Base-by-base conservation (phyloP, 306 rosid genomes). In the Neltuma alba region DNA sequence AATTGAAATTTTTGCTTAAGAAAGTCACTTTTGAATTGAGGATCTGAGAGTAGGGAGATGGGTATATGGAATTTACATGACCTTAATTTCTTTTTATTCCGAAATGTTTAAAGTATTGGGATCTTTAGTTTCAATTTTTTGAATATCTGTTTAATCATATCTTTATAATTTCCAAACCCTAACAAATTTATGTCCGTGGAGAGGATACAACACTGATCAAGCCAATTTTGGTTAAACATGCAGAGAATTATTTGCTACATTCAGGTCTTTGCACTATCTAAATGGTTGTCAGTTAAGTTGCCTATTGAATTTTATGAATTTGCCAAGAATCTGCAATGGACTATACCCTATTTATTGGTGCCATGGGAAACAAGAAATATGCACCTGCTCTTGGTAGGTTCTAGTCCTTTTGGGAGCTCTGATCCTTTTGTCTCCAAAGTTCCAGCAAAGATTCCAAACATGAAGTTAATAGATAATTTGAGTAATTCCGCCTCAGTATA, bases 221-320 rank as follows among this genome's bases (percentile, higher is more conserved):
- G 52, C 33, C 52, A 44, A 33, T 25, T 48, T 70, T 57, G 25
- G 62, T 65, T n/a, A 76, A 76, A 81, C 75, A 45, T 88, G 85
- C 95, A 94, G 98, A 94, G 98, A 91, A 88, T 88, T 78, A 76
- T 91, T 82, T 81, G 91, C 85, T 93, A 92, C 81, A 88, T 94
- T 84, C 98, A 94, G 86, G 86, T 92, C 75, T 94, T 88, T 64
- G 97, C 97, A 63, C 84, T 94, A 54, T 86, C 93, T 45, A 89
- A 93, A 86, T 94, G 97, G 97, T 76, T 92, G 85, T 67, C 90
- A 30, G 95, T 84, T 72, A 85, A 85, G 54, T 77, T 92, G 80
- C 98, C 98, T 5, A 89, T 92, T 37, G 91, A 92, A 79, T 92
- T 88, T 79, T 85, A 87, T 73, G 98, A 92, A 86, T 85, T 94